Base-by-base conservation (phyloP, 257 asterid genomes). In the Gentiana dahurica region DNA sequence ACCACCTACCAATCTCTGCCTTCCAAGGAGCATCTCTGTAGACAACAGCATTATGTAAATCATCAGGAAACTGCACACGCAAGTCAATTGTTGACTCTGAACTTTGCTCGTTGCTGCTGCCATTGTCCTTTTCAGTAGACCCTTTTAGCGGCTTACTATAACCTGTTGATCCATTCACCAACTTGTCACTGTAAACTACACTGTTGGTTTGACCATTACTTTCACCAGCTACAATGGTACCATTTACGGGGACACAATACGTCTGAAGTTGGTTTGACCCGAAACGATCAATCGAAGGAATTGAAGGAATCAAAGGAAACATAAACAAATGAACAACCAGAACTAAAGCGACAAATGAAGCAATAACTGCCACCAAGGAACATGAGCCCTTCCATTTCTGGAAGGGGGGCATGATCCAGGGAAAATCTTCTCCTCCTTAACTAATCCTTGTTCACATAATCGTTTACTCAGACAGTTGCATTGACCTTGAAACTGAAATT, bases 1-100 rank as follows among this genome's bases (percentile, higher is more conserved):
- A 67, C 98, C 98, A 92, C 49, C 80, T 74, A 41, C 98, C 98
- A 57, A 92, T 70, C 73, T 77, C 85, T 60, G 85, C 83, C 70
- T 80, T 87, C 98, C 98, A 92, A 2, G 97, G 97, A 64, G 95
- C 95, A 67, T 79, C 86, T 38, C 74, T 81, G 59, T 87, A 83
- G 48, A 79, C 68, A 53, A 92, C 95, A 48, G 90, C 85, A 69
- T 80, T 75, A 56, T 75, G 92, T 61, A 67, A 64, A 72, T 92
- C 95, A 50, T 74, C 54, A 36, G 93, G 89, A 72, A 75, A 85
- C 55, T 47, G 77, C 66, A 55, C 73, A 45, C 60, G 81, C 58
- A 87, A 65, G 74, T 79, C 81, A 67, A 82, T 68, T 57, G 46
- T 55, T 4, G 80, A 72, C 57, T 7, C 71, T 13, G 52, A 53